Conservation (phyloP, 305 asterid species). For the Ilex paraguariensis region DNA sequence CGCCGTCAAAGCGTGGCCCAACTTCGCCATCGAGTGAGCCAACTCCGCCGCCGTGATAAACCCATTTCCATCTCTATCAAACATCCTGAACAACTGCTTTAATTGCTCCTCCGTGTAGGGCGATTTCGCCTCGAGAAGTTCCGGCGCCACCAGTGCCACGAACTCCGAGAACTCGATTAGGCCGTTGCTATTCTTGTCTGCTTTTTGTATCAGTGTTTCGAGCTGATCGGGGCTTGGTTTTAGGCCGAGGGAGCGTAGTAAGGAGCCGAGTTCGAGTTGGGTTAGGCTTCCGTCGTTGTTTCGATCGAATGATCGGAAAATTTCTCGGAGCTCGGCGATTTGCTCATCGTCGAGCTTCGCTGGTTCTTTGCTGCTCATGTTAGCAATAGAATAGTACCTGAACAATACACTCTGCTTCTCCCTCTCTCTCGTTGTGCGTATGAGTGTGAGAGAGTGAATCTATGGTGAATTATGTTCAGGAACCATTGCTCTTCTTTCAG, state of each 20-base stretch:
- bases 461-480: too few species aligned
- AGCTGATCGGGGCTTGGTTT: conserved; percentile 88
- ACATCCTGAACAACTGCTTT: conserved; percentile 70
- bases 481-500: too few species aligned
- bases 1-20: conserved; percentile 86
- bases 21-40: conserved; percentile 96
- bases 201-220: conserved; percentile 71
- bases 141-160: conserved; percentile 88
- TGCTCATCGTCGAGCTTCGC: conserved; percentile 79
- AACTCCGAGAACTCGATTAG: conserved; percentile 90
- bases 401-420: too few species aligned
- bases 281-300: conserved; percentile 94
- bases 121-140: conserved; percentile 73
- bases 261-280: conserved; percentile 86
- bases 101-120: conserved; percentile 90
- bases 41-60: conserved; percentile 85
- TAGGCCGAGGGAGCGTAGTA: conserved; percentile 74
- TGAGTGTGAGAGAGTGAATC: too few species aligned
- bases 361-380: conserved; percentile 42
- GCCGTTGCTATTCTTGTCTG: conserved; percentile 75
- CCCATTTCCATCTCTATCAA: conserved; percentile 89
- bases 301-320: conserved; percentile 82
- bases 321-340: conserved; percentile 76
- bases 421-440: too few species aligned
- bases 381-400: not conserved